Base-by-base conservation (phyloP, 306 rosid genomes). In the Dryas octopetala region DNA sequence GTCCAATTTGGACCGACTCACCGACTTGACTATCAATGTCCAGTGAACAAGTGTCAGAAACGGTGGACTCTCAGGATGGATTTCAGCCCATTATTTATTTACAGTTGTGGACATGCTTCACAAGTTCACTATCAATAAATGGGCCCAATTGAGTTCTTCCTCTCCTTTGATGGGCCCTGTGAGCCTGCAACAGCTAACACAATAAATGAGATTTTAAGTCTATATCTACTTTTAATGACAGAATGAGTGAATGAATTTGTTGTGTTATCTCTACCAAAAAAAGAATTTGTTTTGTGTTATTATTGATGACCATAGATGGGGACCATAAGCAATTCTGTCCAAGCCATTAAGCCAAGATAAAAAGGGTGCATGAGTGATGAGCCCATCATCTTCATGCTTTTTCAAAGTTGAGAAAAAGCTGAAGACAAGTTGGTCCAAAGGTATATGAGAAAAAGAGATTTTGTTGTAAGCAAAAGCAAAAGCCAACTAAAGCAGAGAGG, bases 361-460 rank as follows among this genome's bases (percentile, higher is more conserved):
- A n/a, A 71, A 28, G 11, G 51, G 53, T 16, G 79, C 83, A 64
- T 79, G 66, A 23, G 23, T 23, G 2, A 32, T 32, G 38, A 45
- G 49, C 58, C 3, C 82, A 61, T 79, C 73, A 19, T 68, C 72
- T 87, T 79, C 71, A 6, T 76, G 12, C 79, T 83, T 87, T 85
- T 86, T 79, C 82, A 76, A 82, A 74, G 78, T 78, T 79, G 41
- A 47, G 8, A 68, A 74, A 85, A 83, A 81, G 84, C 58, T 49
- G n/a, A 50, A 62, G 71, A 80, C 84, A 74, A 79, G 82, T 61
- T 65, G 85, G 80, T 75, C 88, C 74, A 83, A 86, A 83, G 74
- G 79, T 1, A 13, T 5, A 61, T 62, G 63, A 74, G 57, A 54
- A 47, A 63, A 78, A 66, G 73, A 71, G 71, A 75, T 78, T 75